phyloP scores from a whole-genome alignment of 176 grass and related monocot species.

The Oryza longistaminata region DNA sequence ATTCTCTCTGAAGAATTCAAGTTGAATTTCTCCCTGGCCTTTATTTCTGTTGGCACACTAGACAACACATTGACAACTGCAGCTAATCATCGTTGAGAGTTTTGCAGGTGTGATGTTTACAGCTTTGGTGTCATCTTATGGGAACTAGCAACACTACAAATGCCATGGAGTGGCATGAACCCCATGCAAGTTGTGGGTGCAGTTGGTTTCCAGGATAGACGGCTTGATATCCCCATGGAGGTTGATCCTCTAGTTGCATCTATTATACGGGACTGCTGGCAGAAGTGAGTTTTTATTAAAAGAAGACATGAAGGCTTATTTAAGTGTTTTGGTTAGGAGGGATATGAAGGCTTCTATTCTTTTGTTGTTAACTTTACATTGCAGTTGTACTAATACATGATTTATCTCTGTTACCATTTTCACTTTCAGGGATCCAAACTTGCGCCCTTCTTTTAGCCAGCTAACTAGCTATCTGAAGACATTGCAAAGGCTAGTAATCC shows the following conservation, averaged over 20 bases:
- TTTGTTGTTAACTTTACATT: not conserved
- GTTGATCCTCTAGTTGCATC: conserved; percentile 74
- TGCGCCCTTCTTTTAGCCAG: conserved; percentile 80
- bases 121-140: conserved; percentile 97
- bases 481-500: conserved; percentile 69
- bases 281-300: conserved; percentile 56
- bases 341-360: not conserved
- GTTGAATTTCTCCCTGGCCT: not conserved
- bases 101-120: conserved; percentile 86
- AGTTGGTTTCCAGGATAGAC: conserved; percentile 85
- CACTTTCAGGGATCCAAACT: conserved; percentile 68
- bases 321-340: not conserved
- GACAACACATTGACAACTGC: not conserved
- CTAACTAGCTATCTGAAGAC: conserved; percentile 66
- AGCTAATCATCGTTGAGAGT: conserved; percentile 20
- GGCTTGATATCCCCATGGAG: conserved; percentile 83
- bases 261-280: conserved; percentile 88
- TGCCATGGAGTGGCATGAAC: conserved; percentile 89
- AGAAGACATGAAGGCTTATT: conserved; percentile 6
- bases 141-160: conserved; percentile 83
- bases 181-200: conserved; percentile 96
- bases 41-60: conserved; percentile 35
- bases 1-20: not conserved
- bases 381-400: conserved; percentile 6
- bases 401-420: conserved; percentile 27